These are phyloP conservation scores for Penicillium sclerotiorum DNA, from an alignment of 2,329 filamentous ascomycete species.

Conservation along the genomic window DNA sequence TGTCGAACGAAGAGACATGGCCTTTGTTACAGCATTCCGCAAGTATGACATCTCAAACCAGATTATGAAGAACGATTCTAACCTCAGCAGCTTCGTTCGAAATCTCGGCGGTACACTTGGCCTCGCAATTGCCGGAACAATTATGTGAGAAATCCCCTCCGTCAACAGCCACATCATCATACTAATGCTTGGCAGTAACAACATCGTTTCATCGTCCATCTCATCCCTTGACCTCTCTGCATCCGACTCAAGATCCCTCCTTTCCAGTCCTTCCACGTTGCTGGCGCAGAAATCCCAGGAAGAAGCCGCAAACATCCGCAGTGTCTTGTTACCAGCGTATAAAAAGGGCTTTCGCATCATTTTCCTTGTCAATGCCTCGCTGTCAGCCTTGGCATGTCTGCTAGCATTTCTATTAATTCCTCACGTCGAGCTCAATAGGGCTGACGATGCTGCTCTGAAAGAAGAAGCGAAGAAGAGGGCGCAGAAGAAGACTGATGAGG, in stretches of 20 bases:
- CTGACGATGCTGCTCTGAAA: conserved; percentile 35
- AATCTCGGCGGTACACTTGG: conserved; percentile 47
- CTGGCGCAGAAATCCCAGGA: conserved; percentile 28
- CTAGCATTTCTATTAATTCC: conserved; percentile 41
- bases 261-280: conserved; percentile 34
- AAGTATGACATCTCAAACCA: conserved; percentile 26
- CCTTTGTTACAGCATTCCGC: conserved; percentile 42
- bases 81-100: conserved; percentile 39
- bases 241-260: conserved; percentile 27
- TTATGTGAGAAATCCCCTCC: conserved; percentile 35
- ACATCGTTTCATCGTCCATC: conserved; percentile 30
- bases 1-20: conserved; percentile 44
- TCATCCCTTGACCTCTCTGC: conserved; percentile 27
- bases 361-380: conserved; percentile 41
- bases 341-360: conserved; percentile 43
- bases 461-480: conserved; percentile 30
- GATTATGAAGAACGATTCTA: background rate
- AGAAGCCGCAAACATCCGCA: conserved; percentile 29
- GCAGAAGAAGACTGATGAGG: conserved; percentile 19
- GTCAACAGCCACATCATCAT: background rate
- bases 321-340: conserved; percentile 39
- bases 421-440: conserved; percentile 33
- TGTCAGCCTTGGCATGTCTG: conserved; percentile 39
- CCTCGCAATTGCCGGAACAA: conserved; percentile 43
- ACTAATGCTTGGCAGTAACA: conserved; percentile 29